A percentile compares a stretch with the other conserved stretches of the same genome.
Conservation (phyloP, 2,329 filamentous ascomycete species). For the Colletotrichum phormii region DNA sequence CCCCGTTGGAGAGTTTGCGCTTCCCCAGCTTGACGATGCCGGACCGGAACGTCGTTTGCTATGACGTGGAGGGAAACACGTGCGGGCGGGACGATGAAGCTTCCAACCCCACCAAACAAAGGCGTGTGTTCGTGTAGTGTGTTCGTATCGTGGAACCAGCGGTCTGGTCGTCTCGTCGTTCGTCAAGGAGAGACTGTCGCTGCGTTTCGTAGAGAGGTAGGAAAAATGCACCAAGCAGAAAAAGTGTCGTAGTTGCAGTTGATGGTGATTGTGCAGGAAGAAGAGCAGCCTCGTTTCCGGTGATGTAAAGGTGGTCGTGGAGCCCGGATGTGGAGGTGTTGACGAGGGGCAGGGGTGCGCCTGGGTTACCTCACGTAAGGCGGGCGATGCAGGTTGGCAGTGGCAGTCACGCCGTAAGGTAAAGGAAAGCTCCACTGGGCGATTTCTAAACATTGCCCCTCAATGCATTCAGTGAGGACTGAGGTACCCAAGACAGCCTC, state of each 20-base stretch:
- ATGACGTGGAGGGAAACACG: conserved; percentile 38
- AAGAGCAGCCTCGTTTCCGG: conserved; percentile 29
- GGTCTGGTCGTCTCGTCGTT: conserved; percentile 15
- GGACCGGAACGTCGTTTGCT: conserved; percentile 13
- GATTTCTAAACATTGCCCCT: too few relatives aligned
- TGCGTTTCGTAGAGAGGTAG: conserved; percentile 33
- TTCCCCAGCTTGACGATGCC: conserved; percentile 69
- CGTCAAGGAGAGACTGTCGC: conserved; percentile 36
- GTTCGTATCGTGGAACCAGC: conserved; percentile 1
- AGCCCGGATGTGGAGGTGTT: conserved; percentile 23
- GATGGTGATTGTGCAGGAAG: conserved; percentile 19
- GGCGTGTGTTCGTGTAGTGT: conserved; percentile 19
- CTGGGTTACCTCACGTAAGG: conserved; percentile 21
- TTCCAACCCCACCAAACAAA: conserved; percentile 48
- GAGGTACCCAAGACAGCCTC: too few relatives aligned
- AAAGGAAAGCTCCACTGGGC: neutral
- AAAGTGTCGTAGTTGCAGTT: conserved; percentile 9
- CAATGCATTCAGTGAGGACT: too few relatives aligned
- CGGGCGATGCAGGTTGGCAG: neutral
- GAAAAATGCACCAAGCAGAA: conserved; percentile 30
- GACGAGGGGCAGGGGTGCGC: conserved; percentile 22
- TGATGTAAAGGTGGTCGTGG: conserved; percentile 34
- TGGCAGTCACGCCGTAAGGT: neutral
- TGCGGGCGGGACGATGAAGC: conserved; percentile 42
- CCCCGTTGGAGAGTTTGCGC: conserved; percentile 74